Percentiles rank a stretch among this genome's conserved stretches.
phyloP scores from a whole-genome alignment of 2,329 filamentous ascomycete genomes.

The Botrytis elliptica region DNA sequence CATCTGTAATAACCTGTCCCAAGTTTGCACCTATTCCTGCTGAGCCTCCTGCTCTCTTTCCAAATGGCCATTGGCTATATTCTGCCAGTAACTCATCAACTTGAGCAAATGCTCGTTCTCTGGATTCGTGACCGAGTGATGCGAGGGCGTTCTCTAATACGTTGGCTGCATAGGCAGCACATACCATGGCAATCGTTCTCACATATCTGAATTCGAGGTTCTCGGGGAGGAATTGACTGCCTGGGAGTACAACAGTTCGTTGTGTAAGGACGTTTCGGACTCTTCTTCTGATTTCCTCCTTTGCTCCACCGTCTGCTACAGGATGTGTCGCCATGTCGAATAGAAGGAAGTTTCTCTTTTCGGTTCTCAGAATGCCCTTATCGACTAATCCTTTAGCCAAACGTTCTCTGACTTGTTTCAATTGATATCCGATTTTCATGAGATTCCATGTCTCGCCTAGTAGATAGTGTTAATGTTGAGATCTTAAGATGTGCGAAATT shows the following conservation, averaged over 20 bases:
- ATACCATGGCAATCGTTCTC: slow-evolving; percentile 93
- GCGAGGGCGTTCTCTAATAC: slow-evolving; percentile 97
- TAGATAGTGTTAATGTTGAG: slow-evolving; percentile 12
- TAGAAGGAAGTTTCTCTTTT: slow-evolving; percentile 98
- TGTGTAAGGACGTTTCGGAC: slow-evolving; percentile 91
- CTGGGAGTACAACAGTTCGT: slow-evolving; percentile 85
- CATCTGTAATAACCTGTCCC: slow-evolving; percentile 79
- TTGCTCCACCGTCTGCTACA: slow-evolving; percentile 91
- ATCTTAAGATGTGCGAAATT: slow-evolving; percentile 12
- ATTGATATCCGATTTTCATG: slow-evolving; percentile 99
- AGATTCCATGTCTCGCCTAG: slow-evolving; percentile 98
- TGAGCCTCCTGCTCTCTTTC: slow-evolving; percentile 68
- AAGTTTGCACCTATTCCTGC: slow-evolving; percentile 90
- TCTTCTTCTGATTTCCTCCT: slow-evolving; percentile 92
- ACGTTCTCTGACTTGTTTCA: slow-evolving; percentile 98
- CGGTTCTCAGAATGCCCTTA: slow-evolving; percentile 96
- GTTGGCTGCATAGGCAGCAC: slow-evolving; percentile 95
- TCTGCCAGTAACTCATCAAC: slow-evolving; percentile 94
- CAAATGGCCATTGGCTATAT: slow-evolving; percentile 98
- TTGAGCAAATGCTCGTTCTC: slow-evolving; percentile 93
- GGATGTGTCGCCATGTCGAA: slow-evolving; percentile 99
- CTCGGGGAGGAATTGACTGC: slow-evolving; percentile 87
- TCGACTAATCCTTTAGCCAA: slow-evolving; percentile 96
- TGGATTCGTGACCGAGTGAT: slow-evolving; percentile 87
- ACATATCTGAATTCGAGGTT: slow-evolving; percentile 92